A percentile compares a stretch with the other conserved stretches of the same genome.
Evolutionary conservation across 768 basidiomycete genomes (phyloP).

Genomic region (button mushroom (Agaricus bisporus)): DNA sequence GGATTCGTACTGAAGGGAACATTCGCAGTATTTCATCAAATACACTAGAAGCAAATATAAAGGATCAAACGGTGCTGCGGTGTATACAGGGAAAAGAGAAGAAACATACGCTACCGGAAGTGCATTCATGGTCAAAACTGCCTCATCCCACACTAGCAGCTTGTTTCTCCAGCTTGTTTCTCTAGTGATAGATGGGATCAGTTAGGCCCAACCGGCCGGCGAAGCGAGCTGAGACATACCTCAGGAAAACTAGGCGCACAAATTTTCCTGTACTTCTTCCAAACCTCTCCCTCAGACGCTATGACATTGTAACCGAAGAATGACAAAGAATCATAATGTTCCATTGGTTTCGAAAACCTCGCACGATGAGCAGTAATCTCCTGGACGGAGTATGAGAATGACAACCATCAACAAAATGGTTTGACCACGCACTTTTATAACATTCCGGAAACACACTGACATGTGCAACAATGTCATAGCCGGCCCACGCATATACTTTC

Average conservation of each 20-base stretch:
- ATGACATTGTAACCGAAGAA: slow-evolving; percentile 61
- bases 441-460: slow-evolving; percentile 16
- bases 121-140: slow-evolving; percentile 33
- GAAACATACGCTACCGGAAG: slow-evolving; percentile 25
- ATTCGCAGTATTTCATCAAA: slow-evolving; percentile 39
- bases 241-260: slow-evolving; percentile 60
- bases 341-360: slow-evolving; percentile 52
- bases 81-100: neutral
- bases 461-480: slow-evolving; percentile 6
- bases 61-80: neutral
- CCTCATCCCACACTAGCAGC: slow-evolving; percentile 46
- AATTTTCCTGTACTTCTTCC: slow-evolving; percentile 61
- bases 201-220: neutral
- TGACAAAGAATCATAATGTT: slow-evolving; percentile 36
- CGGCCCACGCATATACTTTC: slow-evolving; percentile 2
- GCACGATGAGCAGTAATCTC: slow-evolving; percentile 42
- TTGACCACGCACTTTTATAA: slow-evolving; percentile 28
- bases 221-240: slow-evolving; percentile 23
- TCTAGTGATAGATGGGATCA: slow-evolving; percentile 18
- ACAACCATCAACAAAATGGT: neutral
- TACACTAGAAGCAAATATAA: slow-evolving; percentile 19
- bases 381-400: slow-evolving; percentile 21
- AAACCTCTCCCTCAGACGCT: slow-evolving; percentile 57
- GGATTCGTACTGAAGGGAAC: slow-evolving; percentile 27
- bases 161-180: too few species aligned